Base-by-base conservation (phyloP, 2,329 filamentous ascomycete genomes). In the Pyrenophora tritici-repentis region DNA sequence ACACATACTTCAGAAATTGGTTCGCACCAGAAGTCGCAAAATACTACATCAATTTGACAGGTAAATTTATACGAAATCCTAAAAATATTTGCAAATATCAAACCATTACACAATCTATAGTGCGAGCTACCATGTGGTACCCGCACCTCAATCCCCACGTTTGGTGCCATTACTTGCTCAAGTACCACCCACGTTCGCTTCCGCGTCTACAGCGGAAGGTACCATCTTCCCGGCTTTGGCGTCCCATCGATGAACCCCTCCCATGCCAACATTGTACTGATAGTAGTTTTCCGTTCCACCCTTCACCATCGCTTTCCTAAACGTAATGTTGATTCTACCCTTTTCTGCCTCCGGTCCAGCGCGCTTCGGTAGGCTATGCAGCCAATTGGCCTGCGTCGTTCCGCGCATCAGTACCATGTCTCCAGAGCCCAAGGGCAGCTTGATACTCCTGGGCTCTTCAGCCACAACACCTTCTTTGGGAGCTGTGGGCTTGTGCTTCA, bases 281-380 rank as follows among this genome's bases (percentile, higher is more conserved):
- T 93, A 91, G 71, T 93, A 92, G 71, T 93, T 93, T 63, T 90
- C 86, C 22, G 88, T 92, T 1, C 88, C 89, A 3, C 78, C 87
- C 59, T 82, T 87, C 17, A 88, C 79, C 78, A 90, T 80, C 17
- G 87, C 89, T 59, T 80, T 81, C 22, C 89, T 78, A 66, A 92
- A 90, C 0, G 90, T 93, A 56, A 93, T 91, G 66, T 93, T 93
- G 61, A 81, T 80, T 18, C 84, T 82, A 24, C 87, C 86, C 42
- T 80, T 80, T 24, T 81, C 81, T 37, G 83, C 83, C 68, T 80
- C 79, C 6, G 81, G 83, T 2, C 86, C 86, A 33, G 83, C 86
- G 16, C 89, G 76, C 71, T 92, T 92, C 0, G 89, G 89, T 34
- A 93, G 85, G 40, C 86, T 88, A 70, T 93, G 89, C 51, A 91